A percentile compares a stretch with the other conserved stretches of the same genome.
phyloP scores from a whole-genome alignment of 1,284 basidiomycete genomes.

The Fomitopsis palustris region DNA sequence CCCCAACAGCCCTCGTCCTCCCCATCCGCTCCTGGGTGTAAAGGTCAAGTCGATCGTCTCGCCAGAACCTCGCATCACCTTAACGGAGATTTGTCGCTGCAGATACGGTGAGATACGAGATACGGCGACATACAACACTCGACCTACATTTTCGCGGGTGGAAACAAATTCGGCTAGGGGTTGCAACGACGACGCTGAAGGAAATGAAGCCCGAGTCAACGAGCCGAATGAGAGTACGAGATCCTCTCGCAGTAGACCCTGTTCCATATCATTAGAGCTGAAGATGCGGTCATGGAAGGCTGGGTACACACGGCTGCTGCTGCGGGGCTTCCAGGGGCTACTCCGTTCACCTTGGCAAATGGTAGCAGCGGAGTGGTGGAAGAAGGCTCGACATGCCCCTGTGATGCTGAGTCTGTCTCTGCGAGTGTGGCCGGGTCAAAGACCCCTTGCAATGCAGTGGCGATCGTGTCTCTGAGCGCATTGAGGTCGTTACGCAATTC shows the following conservation, averaged over 20 bases:
- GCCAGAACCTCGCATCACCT: conserved; percentile 34
- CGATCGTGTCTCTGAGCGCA: conserved; percentile 64
- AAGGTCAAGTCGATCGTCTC: conserved; percentile 41
- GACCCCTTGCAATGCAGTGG: conserved; percentile 61
- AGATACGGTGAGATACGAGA: not conserved
- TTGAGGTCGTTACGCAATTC: conserved; percentile 77
- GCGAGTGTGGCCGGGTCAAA: conserved; percentile 45
- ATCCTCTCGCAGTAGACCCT: conserved; percentile 75
- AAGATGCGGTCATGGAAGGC: conserved; percentile 1
- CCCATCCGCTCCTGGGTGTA: conserved; percentile 61
- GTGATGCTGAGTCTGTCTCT: conserved; percentile 7
- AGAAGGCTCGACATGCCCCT: conserved; percentile 1
- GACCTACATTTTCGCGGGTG: conserved; percentile 69
- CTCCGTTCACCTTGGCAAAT: conserved; percentile 77
- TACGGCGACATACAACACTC: not conserved
- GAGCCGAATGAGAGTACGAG: conserved; percentile 71
- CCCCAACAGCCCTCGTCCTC: conserved; percentile 82
- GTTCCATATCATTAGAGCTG: conserved; percentile 5
- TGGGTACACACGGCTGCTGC: conserved; percentile 65
- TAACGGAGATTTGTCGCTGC: conserved; percentile 47
- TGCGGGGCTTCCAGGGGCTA: conserved; percentile 77
- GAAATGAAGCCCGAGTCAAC: conserved; percentile 51
- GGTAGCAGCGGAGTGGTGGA: conserved; percentile 31
- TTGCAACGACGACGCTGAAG: conserved; percentile 48
- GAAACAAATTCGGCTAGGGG: conserved; percentile 71